A percentile compares a stretch with the other conserved stretches of the same genome.
These are phyloP conservation scores for Raffaelea deltoideospora DNA, from an alignment of 2,329 filamentous ascomycete genomes.

Conservation along the genomic window DNA sequence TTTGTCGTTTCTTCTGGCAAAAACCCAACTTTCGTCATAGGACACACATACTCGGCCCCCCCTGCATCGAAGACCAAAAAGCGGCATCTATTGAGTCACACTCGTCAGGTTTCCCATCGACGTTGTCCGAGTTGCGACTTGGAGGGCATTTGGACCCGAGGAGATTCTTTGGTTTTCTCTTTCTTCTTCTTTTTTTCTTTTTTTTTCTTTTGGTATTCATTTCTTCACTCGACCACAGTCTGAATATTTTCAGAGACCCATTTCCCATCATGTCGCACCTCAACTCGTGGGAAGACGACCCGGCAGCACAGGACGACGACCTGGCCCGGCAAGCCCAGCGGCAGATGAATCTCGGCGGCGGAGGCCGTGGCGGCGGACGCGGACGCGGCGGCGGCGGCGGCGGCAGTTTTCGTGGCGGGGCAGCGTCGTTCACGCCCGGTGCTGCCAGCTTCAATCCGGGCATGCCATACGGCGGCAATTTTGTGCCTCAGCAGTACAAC, in stretches of 20 bases:
- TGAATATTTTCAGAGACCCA: no score
- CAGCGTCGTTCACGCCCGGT: constrained; percentile 57
- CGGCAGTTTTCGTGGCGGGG: constrained; percentile 45
- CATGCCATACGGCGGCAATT: constrained; percentile 46
- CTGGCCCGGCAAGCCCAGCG: constrained; percentile 63
- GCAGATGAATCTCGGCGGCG: constrained; percentile 54
- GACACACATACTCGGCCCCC: no score
- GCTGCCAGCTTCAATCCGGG: constrained; percentile 45
- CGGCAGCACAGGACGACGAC: constrained; percentile 60
- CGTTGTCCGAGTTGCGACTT: no score
- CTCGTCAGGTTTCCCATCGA: no score
- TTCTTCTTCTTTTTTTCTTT: background rate
- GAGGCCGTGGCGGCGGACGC: constrained; percentile 4
- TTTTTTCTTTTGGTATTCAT: background rate
- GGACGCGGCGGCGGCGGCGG: constrained; percentile 4
- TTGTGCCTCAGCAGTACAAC: constrained; percentile 18
- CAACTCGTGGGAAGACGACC: constrained; percentile 91
- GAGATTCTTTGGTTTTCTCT: background rate
- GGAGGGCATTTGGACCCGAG: no score
- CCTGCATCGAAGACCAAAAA: no score
- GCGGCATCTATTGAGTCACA: no score
- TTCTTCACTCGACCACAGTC: background rate
- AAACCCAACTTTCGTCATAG: no score
- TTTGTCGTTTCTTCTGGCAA: no score
- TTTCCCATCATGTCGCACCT: constrained; percentile 40